Evolutionary conservation across 495 filamentous ascomycete species (phyloP), one percentile per base, ranked within the genome.

Genomic region (Podospora pseudoanserina): DNA sequence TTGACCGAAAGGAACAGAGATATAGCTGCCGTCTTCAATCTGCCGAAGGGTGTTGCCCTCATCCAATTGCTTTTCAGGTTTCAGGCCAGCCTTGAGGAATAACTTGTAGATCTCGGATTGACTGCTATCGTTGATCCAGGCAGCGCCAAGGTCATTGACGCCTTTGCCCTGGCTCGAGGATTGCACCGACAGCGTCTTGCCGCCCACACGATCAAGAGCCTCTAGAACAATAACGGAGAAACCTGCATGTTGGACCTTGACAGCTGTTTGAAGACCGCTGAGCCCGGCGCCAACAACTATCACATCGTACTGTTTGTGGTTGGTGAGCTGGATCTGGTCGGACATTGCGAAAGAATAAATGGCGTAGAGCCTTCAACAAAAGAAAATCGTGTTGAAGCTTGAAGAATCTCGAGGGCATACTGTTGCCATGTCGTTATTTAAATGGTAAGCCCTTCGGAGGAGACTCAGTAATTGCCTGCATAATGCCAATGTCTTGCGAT

Each of bases 251-350:
- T 76, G 72, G n/a, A 82, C 30, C 11, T 79, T 72, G 11, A 72
- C 57, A 0, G 86, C 85, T 4, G 86, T 82, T 30, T 74, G 68
- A 2, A 87, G 77, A 5, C 86, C 86, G 61, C 73, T 76, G 0
- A 86, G 74, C 0, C 84, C 83, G 20, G 82, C 85, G 4, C 85
- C 85, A n/a, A 87, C 75, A 20, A 87, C 71, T 34, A 86, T 66
- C 0, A 70, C 70, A 30, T 74, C 72, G n/a, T 58, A 58, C 23
- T 58, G n/a, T 58, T 58, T 23, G 55, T 58, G n/a, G 55, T 58
- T 15, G 19, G n/a, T 20, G 55, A 49, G 13, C 7, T 49, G 7
- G 18, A 11, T 49, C 13, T 49, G 39, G 39, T 49, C 39, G 0
- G 39, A 16, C 39, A 49, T 49, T 11, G 39, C 39, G 13, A 16